phyloP scores from a whole-genome alignment of 2,329 filamentous ascomycete genomes.

The Dryadomyces quercus-mongolicae region DNA sequence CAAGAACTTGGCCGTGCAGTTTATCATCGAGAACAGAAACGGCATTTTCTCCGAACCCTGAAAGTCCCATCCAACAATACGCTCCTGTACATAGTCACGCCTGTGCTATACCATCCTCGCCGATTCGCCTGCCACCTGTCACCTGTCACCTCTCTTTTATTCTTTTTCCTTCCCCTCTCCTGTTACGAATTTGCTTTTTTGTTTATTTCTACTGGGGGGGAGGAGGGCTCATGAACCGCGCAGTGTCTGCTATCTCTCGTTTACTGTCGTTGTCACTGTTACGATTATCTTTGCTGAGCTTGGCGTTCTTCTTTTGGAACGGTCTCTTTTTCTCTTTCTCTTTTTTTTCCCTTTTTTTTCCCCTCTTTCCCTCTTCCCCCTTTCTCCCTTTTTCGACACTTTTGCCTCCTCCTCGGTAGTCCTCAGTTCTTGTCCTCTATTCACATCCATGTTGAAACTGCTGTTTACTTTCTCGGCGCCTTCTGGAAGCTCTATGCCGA shows the following conservation, averaged over 20 bases:
- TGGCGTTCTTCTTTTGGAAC: constrained; percentile 3
- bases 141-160: background rate
- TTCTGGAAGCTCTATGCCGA: background rate
- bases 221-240: background rate
- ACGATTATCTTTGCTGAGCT: background rate
- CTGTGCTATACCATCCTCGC: constrained; percentile 4
- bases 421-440: no score
- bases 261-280: background rate
- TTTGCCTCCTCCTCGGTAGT: no score
- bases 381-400: background rate
- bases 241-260: background rate
- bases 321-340: background rate
- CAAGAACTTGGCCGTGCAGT: constrained; percentile 87
- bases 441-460: no score
- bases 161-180: background rate
- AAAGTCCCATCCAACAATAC: background rate
- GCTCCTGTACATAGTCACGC: background rate
- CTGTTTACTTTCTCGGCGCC: background rate
- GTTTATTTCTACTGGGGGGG: background rate
- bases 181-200: background rate
- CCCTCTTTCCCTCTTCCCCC: background rate
- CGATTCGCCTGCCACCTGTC: no score
- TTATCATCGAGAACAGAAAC: constrained; percentile 81
- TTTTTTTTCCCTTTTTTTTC: background rate
- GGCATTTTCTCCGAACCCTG: constrained; percentile 55